A percentile compares a stretch with the other conserved stretches of the same genome.
Conservation (phyloP, 2,329 filamentous ascomycete genomes). For the Fusarium praegraminearum region DNA sequence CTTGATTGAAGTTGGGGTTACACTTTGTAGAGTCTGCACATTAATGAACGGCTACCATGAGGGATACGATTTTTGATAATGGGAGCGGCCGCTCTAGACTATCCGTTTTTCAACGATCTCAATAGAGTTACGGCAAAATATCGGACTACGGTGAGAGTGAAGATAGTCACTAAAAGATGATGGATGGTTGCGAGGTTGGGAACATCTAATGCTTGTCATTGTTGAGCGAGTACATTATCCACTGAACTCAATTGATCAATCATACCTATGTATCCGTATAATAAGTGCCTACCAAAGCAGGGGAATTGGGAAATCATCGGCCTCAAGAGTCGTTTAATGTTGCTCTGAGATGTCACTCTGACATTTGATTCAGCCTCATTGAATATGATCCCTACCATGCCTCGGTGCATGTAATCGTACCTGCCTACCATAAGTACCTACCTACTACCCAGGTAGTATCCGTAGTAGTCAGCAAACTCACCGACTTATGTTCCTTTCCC, state of each 20-base stretch:
- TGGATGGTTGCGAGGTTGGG: conserved; percentile 39
- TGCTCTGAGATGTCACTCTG: conserved; percentile 35
- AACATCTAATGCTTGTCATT: neutral
- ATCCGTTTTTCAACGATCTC: neutral
- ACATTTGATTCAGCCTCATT: conserved; percentile 31
- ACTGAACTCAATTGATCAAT: neutral
- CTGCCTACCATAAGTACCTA: neutral
- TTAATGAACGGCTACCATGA: neutral
- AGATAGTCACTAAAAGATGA: neutral
- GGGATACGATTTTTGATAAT: neutral
- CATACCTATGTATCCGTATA: neutral
- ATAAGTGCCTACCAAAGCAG: neutral
- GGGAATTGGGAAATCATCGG: neutral
- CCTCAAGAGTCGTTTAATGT: conserved; percentile 18
- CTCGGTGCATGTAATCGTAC: neutral
- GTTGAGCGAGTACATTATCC: neutral
- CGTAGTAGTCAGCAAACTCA: conserved; percentile 20
- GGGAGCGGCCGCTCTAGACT: conserved; percentile 9
- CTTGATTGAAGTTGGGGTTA: conserved; percentile 5
- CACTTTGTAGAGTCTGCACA: neutral
- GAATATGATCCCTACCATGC: conserved; percentile 14
- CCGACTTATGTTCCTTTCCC: conserved; percentile 22
- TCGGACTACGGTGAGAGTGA: conserved; percentile 21
- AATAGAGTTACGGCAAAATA: conserved; percentile 5
- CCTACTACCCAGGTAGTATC: neutral